A percentile compares a stretch with the other conserved stretches of the same genome.
Conservation (phyloP, 371 early-diverging fungal genomes). For the Entomophthora muscae region DNA sequence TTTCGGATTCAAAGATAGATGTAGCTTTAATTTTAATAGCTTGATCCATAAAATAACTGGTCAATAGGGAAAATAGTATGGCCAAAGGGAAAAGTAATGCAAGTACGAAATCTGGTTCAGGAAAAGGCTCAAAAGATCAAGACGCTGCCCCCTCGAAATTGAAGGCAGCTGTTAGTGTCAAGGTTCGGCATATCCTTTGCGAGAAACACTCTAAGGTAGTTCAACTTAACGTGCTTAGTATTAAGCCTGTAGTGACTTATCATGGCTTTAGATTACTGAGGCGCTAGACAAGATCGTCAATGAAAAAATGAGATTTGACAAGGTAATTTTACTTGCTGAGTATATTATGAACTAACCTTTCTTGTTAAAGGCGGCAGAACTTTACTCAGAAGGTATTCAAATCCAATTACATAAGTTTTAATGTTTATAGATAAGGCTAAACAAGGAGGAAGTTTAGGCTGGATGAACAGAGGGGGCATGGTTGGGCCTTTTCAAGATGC, state of each 20-base stretch:
- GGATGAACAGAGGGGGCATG: conserved; percentile 79
- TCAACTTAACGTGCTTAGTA: no score
- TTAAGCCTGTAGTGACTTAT: no score
- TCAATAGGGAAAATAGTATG: no score
- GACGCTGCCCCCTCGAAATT: conserved; percentile 19
- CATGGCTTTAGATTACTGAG: conserved; percentile 17
- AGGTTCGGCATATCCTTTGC: conserved; percentile 71
- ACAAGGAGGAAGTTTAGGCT: conserved; percentile 50
- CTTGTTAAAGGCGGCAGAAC: conserved; percentile 45
- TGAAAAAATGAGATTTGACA: conserved; percentile 38
- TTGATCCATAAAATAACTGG: no score
- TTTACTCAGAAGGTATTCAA: conserved; percentile 64
- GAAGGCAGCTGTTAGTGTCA: conserved; percentile 56
- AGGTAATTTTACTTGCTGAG: conserved; percentile 18
- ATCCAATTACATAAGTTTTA: not conserved
- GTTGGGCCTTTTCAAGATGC: conserved; percentile 82
- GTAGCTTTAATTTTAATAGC: no score
- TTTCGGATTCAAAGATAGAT: no score
- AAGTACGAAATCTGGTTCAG: not conserved
- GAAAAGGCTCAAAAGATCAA: no score
- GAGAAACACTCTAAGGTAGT: conserved; percentile 56
- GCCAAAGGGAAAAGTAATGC: not conserved
- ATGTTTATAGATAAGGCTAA: conserved; percentile 52
- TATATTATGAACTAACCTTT: no score
- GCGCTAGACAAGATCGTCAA: conserved; percentile 37